These are phyloP conservation scores for Craterostigma plantagineum DNA, from an alignment of 257 asterid species.

Conservation along the genomic window DNA sequence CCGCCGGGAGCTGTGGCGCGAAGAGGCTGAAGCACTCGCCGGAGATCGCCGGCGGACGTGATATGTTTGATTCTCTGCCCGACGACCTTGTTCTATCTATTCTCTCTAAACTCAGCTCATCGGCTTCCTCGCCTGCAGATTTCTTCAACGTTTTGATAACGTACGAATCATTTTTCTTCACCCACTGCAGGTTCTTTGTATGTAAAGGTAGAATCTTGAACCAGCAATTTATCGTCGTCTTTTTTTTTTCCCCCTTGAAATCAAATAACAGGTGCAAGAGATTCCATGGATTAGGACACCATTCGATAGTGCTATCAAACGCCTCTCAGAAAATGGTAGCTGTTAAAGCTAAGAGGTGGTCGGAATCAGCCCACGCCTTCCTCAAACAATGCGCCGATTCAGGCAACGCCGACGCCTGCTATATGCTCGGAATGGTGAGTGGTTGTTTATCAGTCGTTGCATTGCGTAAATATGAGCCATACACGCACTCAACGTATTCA, in stretches of 20 bases:
- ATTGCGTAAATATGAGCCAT: no score
- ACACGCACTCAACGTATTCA: background rate
- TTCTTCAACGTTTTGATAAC: constrained; percentile 47
- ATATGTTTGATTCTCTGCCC: constrained; percentile 41
- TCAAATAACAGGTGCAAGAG: constrained; percentile 47
- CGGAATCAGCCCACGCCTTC: constrained; percentile 62
- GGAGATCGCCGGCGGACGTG: constrained; percentile 10
- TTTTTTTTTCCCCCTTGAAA: background rate
- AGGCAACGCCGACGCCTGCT: constrained; percentile 64
- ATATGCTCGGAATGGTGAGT: constrained; percentile 55
- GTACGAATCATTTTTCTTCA: constrained; percentile 24
- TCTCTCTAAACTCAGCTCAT: constrained; percentile 38
- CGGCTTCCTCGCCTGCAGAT: constrained; percentile 56
- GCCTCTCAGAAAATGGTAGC: constrained; percentile 36
- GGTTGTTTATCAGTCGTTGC: background rate
- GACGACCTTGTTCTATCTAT: constrained; percentile 52
- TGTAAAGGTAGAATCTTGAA: no score
- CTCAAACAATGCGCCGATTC: constrained; percentile 64
- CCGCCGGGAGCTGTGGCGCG: constrained; percentile 9
- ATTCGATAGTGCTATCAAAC: constrained; percentile 42
- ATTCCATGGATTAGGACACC: constrained; percentile 35
- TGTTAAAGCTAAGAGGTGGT: constrained; percentile 51
- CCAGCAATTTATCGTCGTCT: no score
- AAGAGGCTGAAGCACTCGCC: no score
- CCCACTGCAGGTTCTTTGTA: no score